Evolutionary conservation across 306 rosid genomes (phyloP).

Genomic region (Spatholobus suberectus): DNA sequence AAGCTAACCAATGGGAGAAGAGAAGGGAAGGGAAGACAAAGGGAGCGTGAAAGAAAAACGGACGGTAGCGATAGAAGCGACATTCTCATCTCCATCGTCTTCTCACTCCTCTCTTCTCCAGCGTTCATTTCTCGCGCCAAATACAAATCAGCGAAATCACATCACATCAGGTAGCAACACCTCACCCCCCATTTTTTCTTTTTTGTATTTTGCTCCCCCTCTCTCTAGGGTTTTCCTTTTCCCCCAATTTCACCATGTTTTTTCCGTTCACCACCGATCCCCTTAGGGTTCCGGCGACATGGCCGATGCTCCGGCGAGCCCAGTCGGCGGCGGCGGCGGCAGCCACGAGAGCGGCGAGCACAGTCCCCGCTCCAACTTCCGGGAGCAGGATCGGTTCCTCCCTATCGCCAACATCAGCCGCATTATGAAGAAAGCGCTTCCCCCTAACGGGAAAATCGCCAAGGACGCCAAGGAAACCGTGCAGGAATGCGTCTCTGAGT

Average conservation of each 20-base stretch:
- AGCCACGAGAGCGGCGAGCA: conserved; percentile 86
- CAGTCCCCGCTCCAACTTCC: conserved; percentile 77
- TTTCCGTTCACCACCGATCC: background rate
- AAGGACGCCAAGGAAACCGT: conserved; percentile 94
- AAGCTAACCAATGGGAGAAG: background rate
- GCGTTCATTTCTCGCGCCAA: conserved; percentile 66
- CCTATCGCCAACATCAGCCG: conserved; percentile 87
- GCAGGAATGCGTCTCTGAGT: conserved; percentile 91
- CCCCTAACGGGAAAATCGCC: conserved; percentile 86
- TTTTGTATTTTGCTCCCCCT: background rate
- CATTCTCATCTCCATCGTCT: conserved; percentile 70
- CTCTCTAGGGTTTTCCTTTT: background rate
- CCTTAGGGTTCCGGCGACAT: conserved; percentile 62
- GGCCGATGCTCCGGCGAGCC: conserved; percentile 83
- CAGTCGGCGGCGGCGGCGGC: conserved; percentile 68
- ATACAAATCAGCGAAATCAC: conserved; percentile 39
- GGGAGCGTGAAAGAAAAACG: conserved; percentile 43
- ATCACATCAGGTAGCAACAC: conserved; percentile 26
- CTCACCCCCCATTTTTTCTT: background rate
- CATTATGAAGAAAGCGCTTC: conserved; percentile 93
- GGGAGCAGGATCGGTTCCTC: conserved; percentile 83
- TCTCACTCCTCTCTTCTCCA: conserved; percentile 86
- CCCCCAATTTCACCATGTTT: conserved; percentile 10
- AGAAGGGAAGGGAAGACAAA: background rate
- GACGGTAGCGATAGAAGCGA: conserved; percentile 81